A percentile compares a stretch with the other conserved stretches of the same genome.
Evolutionary conservation across 192 early-diverging fungal genomes (phyloP).

Genomic region (Powellomyces hirtus): DNA sequence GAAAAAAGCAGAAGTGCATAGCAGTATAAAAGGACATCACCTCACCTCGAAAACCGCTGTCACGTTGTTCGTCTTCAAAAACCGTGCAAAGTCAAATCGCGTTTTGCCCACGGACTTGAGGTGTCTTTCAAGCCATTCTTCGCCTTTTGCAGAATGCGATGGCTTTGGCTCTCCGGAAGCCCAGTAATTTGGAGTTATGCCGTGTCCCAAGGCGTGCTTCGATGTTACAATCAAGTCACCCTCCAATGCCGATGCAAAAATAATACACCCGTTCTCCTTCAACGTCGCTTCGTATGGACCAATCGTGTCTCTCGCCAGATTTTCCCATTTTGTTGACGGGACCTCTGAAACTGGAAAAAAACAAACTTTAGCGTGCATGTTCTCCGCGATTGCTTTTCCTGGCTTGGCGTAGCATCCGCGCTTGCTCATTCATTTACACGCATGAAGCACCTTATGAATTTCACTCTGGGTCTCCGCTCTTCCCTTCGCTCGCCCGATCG

Average conservation of each 20-base stretch:
- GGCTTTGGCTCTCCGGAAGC: conserved; percentile 26
- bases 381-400: too few relatives aligned
- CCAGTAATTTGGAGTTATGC: too few relatives aligned
- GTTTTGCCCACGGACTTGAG: conserved; percentile 56
- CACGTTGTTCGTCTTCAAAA: conserved; percentile 67
- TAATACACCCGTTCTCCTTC: conserved; percentile 98
- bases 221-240: conserved; percentile 77
- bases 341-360: conserved; percentile 24
- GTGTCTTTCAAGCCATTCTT: conserved; percentile 72
- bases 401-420: too few relatives aligned
- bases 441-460: too few relatives aligned
- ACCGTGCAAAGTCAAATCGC: conserved; percentile 65
- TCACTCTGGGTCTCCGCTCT: too few relatives aligned
- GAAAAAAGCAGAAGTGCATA: too few relatives aligned
- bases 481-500: too few relatives aligned
- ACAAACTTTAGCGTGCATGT: too few relatives aligned
- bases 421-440: too few relatives aligned
- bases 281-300: conserved; percentile 90
- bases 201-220: conserved; percentile 70
- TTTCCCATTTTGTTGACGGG: conserved; percentile 42
- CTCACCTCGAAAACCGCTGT: conserved; percentile 82
- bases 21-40: too few relatives aligned
- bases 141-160: conserved; percentile 63
- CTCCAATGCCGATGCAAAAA: conserved; percentile 72
- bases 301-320: conserved; percentile 57